phyloP scores from a whole-genome alignment of 2,329 filamentous ascomycete species.

The Alternaria triticina region DNA sequence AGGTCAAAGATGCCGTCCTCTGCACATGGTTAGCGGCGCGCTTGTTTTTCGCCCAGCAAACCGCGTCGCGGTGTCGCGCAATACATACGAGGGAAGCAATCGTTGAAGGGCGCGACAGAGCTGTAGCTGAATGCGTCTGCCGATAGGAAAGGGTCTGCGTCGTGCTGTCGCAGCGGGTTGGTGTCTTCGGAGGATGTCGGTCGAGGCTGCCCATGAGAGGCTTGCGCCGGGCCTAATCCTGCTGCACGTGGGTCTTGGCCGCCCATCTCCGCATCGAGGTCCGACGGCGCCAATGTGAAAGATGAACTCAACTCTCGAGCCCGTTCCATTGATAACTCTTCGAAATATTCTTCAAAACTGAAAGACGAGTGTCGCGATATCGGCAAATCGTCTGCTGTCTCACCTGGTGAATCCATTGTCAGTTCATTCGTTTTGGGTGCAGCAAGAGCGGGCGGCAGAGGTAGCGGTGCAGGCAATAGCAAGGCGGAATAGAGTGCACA shows the following conservation, averaged over 20 bases:
- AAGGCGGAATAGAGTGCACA: neutral
- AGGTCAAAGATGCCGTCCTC: slow-evolving; percentile 14
- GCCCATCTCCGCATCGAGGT: neutral
- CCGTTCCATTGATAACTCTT: neutral
- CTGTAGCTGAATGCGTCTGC: neutral
- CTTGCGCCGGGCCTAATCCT: slow-evolving; percentile 14
- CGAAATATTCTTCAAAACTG: neutral
- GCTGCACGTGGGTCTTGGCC: slow-evolving; percentile 15
- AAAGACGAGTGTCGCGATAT: neutral
- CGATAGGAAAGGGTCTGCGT: neutral
- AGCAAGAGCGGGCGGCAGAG: neutral
- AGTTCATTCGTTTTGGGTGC: neutral
- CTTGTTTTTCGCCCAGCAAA: slow-evolving; percentile 6
- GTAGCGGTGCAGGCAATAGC: neutral
- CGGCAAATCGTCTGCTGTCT: neutral
- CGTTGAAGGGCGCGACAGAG: neutral
- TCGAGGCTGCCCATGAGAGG: slow-evolving; percentile 10
- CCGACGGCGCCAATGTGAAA: neutral
- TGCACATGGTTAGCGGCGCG: slow-evolving; percentile 28
- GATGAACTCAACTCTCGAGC: neutral
- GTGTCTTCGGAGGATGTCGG: slow-evolving; percentile 6
- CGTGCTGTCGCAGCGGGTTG: slow-evolving; percentile 10
- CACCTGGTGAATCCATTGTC: neutral
- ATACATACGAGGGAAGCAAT: slow-evolving; percentile 4
- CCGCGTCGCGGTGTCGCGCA: slow-evolving; percentile 10